These are phyloP conservation scores for Termitomyces titanicus DNA, from an alignment of 768 basidiomycete genomes.

Conservation along the genomic window DNA sequence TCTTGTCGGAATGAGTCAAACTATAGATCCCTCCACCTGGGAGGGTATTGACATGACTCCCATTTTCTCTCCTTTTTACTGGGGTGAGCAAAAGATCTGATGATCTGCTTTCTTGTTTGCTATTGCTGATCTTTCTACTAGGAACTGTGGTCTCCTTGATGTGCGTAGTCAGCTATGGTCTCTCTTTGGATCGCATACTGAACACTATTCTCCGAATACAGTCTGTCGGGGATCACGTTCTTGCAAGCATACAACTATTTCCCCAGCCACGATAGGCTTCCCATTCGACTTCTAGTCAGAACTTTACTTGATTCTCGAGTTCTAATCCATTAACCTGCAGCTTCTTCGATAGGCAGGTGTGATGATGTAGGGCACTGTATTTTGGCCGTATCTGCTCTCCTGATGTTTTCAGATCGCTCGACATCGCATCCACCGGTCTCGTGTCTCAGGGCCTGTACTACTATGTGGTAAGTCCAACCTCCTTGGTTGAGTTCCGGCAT, in stretches of 20 bases:
- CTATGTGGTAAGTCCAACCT: constrained; percentile 23
- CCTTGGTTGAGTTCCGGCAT: not conserved
- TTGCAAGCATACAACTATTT: constrained; percentile 30
- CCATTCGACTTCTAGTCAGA: constrained; percentile 22
- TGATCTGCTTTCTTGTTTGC: not conserved
- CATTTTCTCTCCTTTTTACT: constrained; percentile 18
- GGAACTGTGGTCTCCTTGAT: constrained; percentile 14
- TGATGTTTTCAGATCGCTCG: constrained; percentile 18
- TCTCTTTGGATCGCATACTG: not conserved
- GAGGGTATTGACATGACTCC: constrained; percentile 16
- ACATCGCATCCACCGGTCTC: constrained; percentile 28
- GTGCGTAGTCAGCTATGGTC: not conserved
- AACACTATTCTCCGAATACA: not conserved
- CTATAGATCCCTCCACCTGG: constrained; percentile 1
- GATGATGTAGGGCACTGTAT: constrained; percentile 1
- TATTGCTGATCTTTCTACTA: not conserved
- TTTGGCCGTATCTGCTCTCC: not conserved
- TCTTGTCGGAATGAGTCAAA: not conserved
- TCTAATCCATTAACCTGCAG: not conserved
- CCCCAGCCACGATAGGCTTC: constrained; percentile 18
- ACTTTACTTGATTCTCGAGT: not conserved
- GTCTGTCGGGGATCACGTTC: constrained; percentile 27
- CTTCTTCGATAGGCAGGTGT: not conserved
- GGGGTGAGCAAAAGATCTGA: constrained; percentile 9
- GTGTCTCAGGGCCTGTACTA: constrained; percentile 32